phyloP scores from a whole-genome alignment of 2,329 filamentous ascomycete species.

The Ophiostoma ulmi region DNA sequence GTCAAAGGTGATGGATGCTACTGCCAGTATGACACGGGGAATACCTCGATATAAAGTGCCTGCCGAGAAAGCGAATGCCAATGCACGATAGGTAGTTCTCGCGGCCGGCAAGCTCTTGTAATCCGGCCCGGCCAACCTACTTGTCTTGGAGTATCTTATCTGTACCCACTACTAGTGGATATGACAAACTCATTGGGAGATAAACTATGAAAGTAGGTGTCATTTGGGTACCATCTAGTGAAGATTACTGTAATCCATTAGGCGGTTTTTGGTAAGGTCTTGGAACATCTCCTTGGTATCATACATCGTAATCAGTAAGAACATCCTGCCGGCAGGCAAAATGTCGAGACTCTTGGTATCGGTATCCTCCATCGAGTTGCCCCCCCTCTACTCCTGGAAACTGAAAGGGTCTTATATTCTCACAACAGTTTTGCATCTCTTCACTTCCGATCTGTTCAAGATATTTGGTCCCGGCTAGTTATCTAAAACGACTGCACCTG shows the following conservation, averaged over 20 bases:
- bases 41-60: conserved; percentile 12
- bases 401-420: not conserved
- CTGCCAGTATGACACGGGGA: not conserved
- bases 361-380: not conserved
- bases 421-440: not conserved
- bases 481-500: not conserved
- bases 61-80: conserved; percentile 1
- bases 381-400: not conserved
- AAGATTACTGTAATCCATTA: not conserved
- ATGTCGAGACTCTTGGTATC: not conserved
- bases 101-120: not conserved
- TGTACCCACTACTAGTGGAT: not conserved
- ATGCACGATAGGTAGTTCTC: not conserved
- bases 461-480: not conserved
- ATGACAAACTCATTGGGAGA: not conserved
- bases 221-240: not conserved
- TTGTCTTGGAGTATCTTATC: not conserved
- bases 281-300: not conserved
- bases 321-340: not conserved
- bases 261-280: not conserved
- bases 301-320: not conserved
- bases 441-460: not conserved
- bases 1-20: not conserved
- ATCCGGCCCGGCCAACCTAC: not conserved
- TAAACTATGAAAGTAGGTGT: not conserved